Percentiles rank a stretch among this genome's conserved stretches.
Evolutionary conservation across 2,329 filamentous ascomycete genomes (phyloP).

Genomic region (Neonectria neomacrospora): DNA sequence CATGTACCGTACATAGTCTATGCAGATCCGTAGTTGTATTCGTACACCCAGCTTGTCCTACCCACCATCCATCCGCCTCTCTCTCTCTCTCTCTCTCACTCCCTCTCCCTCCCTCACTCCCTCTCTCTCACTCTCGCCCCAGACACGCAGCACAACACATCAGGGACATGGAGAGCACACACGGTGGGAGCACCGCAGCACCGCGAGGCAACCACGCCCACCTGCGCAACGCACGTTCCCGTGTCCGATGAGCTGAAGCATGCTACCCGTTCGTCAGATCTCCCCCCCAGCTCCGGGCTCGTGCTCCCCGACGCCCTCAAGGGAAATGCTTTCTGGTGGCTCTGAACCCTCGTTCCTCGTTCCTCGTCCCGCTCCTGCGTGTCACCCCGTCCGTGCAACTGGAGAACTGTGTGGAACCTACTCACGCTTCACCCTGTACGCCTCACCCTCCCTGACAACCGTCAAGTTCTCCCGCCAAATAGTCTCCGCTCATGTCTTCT

Average conservation of each 20-base stretch:
- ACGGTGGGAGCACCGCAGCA: constrained; percentile 21
- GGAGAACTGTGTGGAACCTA: not conserved
- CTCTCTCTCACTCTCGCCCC: not conserved
- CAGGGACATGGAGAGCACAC: not conserved
- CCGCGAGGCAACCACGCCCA: constrained; percentile 21
- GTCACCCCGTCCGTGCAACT: constrained; percentile 4
- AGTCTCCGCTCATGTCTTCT: not conserved
- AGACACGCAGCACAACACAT: not conserved
- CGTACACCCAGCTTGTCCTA: not conserved
- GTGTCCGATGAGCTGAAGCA: constrained; percentile 46
- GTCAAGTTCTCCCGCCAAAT: constrained; percentile 10
- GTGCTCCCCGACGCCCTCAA: constrained; percentile 7
- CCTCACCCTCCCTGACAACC: constrained; percentile 9
- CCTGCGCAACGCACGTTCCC: constrained; percentile 41
- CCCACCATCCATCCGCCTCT: no score
- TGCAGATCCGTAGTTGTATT: not conserved
- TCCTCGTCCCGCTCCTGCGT: constrained; percentile 4
- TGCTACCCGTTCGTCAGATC: constrained; percentile 44
- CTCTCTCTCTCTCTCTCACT: not conserved
- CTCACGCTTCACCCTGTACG: not conserved
- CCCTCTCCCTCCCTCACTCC: not conserved
- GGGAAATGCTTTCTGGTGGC: not conserved
- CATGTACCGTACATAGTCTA: not conserved
- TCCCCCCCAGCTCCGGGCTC: constrained; percentile 22
- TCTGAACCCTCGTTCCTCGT: not conserved